These are phyloP conservation scores for Condylostoma magnum DNA, from an alignment of 169 alveolate species.

Conservation along the genomic window DNA sequence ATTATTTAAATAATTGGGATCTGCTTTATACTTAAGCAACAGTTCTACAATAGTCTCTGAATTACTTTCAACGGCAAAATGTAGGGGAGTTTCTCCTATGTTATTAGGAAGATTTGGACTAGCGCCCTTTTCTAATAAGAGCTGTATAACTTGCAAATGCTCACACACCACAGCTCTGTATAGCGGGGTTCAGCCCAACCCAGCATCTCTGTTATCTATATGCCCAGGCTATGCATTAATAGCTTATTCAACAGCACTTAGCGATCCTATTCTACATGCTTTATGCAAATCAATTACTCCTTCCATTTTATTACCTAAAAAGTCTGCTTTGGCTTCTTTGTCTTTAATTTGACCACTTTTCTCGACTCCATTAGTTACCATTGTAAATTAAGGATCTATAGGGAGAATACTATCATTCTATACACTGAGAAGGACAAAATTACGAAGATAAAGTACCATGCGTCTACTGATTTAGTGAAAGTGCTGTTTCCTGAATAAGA, in stretches of 20 bases:
- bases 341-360: too few relatives aligned
- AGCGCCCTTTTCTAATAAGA: slow-evolving; percentile 11
- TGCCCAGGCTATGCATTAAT: not conserved
- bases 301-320: too few relatives aligned
- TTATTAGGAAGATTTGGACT: not conserved
- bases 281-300: not conserved
- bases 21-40: not conserved
- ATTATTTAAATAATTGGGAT: not conserved
- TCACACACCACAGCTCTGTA: not conserved
- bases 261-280: not conserved
- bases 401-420: too few relatives aligned
- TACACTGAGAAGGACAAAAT: too few relatives aligned
- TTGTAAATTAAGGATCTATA: too few relatives aligned
- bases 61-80: slow-evolving; percentile 7
- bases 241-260: not conserved
- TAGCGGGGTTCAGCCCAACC: not conserved
- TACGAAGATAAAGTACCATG: too few relatives aligned
- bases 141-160: not conserved
- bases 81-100: slow-evolving; percentile 24
- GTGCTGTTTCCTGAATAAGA: too few relatives aligned
- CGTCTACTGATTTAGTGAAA: too few relatives aligned
- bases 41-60: not conserved
- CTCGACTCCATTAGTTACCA: too few relatives aligned
- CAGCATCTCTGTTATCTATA: not conserved
- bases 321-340: too few relatives aligned